Base-by-base conservation (phyloP, 176 grass and related monocot genomes). In the sorghum (Sorghum bicolor) region DNA sequence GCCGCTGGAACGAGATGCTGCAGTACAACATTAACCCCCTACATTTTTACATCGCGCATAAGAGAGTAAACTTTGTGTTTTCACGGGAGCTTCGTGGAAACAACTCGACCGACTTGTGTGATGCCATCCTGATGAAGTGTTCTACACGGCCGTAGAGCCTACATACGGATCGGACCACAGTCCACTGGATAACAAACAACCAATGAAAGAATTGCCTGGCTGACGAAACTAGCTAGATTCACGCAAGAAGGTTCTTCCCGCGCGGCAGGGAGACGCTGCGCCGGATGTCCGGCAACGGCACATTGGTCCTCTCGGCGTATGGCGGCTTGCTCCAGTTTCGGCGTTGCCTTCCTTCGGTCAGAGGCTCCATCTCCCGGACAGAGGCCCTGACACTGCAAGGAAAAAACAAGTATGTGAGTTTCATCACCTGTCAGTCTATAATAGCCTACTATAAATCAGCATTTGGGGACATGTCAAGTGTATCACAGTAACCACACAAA, bases 231-330 rank as follows among this genome's bases (percentile, higher is more conserved):
- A 57, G 17, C 71, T 20, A 44, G 65, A 62, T 65, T 92, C 85
- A 92, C 62, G 61, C 83, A 8, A 50, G 58, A 67, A 55, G 74
- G 5, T 88, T 80, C 77, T 95, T 95, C 64, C 87, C 85, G 16
- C 87, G 90, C 19, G 93, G 87, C 82, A 94, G 80, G 55, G 93
- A 94, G 63, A 72, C 47, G 80, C 90, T 92, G 38, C 85, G 90
- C 77, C 90, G 86, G 44, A 78, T 41, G 61, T 90, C 90, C 63
- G 86, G 75, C 63, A 85, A 61, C 2, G 64, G 64, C 66, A 38
- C 76, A 31, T 76, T 89, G 79, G 72, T 87, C 64, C 86, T 83
- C 83, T 87, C 86, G 19, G 69, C 19, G 79, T 81, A 29, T 4
- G 76, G 80, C 47, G 79, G 78, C 69, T 83, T 87, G 91, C 55